Evolutionary conservation across 106 monocot species (phyloP).

Genomic region (Gastrodia elata): DNA sequence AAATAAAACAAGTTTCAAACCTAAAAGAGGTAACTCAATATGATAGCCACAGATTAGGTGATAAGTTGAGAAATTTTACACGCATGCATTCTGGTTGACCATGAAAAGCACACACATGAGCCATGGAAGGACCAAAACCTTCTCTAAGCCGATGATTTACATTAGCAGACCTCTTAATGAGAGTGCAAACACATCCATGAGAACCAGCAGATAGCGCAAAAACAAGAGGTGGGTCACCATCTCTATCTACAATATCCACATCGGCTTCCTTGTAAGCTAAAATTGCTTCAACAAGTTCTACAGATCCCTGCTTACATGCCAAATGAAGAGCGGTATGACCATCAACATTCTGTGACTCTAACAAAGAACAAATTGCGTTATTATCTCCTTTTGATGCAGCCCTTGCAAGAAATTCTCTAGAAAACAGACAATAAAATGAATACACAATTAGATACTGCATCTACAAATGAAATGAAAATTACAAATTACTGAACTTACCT

Average conservation of each 20-base stretch:
- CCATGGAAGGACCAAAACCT: conserved; percentile 62
- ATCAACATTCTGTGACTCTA: conserved; percentile 84
- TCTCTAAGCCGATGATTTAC: conserved; percentile 48
- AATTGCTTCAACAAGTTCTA: conserved; percentile 67
- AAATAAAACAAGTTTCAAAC: conserved; percentile 8
- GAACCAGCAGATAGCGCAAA: conserved; percentile 92
- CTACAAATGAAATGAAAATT: background rate
- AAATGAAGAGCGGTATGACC: conserved; percentile 86
- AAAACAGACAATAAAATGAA: conserved; percentile 10
- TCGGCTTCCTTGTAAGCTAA: conserved; percentile 75
- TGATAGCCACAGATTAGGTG: background rate
- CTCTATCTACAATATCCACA: conserved; percentile 79
- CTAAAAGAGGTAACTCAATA: conserved; percentile 1
- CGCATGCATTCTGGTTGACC: conserved; percentile 98
- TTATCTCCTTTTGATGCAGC: conserved; percentile 45
- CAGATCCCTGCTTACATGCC: conserved; percentile 77
- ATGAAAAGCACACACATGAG: conserved; percentile 89
- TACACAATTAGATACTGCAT: background rate
- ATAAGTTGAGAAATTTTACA: conserved; percentile 27
- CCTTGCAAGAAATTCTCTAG: conserved; percentile 65
- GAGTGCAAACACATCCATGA: conserved; percentile 62
- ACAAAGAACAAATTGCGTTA: conserved; percentile 51
- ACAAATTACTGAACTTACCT: conserved; percentile 34
- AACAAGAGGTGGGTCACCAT: conserved; percentile 90
- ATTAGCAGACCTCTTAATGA: conserved; percentile 69